Percentiles rank a stretch among this genome's conserved stretches.
phyloP scores from a whole-genome alignment of 768 basidiomycete genomes.

The Nidularia sp. region DNA sequence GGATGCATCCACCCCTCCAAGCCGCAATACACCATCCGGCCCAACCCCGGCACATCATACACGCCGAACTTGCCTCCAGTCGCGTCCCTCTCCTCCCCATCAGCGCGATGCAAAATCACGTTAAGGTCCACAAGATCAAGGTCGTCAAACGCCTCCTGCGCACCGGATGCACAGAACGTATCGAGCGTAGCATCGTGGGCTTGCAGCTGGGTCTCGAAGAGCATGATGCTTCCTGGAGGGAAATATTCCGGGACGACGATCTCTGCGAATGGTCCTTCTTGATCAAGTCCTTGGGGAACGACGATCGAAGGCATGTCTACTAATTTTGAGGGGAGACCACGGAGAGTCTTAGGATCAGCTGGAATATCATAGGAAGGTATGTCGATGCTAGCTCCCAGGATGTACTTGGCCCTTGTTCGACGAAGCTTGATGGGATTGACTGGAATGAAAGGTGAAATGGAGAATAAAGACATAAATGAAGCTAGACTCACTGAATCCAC shows the following conservation, averaged over 20 bases:
- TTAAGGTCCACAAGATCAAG: slow-evolving; percentile 89
- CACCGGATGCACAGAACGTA: slow-evolving; percentile 64
- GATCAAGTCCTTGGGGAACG: slow-evolving; percentile 59
- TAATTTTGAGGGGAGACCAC: slow-evolving; percentile 70
- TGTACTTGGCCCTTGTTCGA: slow-evolving; percentile 73
- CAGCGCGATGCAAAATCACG: slow-evolving; percentile 77
- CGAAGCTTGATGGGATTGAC: slow-evolving; percentile 84
- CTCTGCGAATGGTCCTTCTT: slow-evolving; percentile 68
- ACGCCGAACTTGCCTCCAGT: slow-evolving; percentile 76
- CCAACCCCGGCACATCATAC: slow-evolving; percentile 76
- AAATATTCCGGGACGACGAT: slow-evolving; percentile 84
- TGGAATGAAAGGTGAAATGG: slow-evolving; percentile 21
- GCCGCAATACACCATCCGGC: slow-evolving; percentile 85
- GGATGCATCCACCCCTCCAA: slow-evolving; percentile 97
- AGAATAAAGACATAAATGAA: not conserved
- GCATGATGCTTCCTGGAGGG: slow-evolving; percentile 93
- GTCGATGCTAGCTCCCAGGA: slow-evolving; percentile 74
- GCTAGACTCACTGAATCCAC: slow-evolving; percentile 65
- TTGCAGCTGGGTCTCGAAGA: slow-evolving; percentile 85
- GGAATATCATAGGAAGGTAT: slow-evolving; percentile 57
- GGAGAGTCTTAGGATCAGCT: slow-evolving; percentile 49
- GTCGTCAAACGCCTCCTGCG: slow-evolving; percentile 65
- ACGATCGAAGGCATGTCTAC: slow-evolving; percentile 57
- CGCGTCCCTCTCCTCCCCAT: slow-evolving; percentile 89
- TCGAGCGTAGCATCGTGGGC: slow-evolving; percentile 72